These are phyloP conservation scores for Vitis hybrid DNA, from an alignment of 177 flowering plant species.

Conservation along the genomic window DNA sequence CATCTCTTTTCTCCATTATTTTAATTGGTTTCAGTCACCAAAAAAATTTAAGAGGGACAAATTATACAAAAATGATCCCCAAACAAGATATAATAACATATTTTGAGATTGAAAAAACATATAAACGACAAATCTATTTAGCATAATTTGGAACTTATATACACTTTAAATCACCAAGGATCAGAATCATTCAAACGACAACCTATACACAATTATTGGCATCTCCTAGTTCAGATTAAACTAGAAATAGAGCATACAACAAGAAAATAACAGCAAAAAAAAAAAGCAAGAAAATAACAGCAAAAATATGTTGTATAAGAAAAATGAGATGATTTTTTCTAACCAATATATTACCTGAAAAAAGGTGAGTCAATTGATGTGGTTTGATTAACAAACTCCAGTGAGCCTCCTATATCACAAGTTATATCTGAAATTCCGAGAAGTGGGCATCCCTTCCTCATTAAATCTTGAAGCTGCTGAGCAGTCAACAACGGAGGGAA, in stretches of 20 bases:
- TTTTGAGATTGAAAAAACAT: no score
- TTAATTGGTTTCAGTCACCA: no score
- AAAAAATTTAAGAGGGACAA: no score
- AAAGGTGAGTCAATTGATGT: conserved; percentile 87
- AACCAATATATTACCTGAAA: conserved; percentile 59
- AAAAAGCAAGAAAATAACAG: neutral
- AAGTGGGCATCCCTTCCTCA: conserved; percentile 66
- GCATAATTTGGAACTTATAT: no score
- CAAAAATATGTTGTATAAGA: neutral
- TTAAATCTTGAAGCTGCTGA: conserved; percentile 66
- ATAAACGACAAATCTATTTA: no score
- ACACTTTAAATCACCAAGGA: no score
- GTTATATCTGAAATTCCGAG: conserved; percentile 90
- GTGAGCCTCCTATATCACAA: conserved; percentile 93
- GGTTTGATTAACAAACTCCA: conserved; percentile 86
- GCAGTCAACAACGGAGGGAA: conserved; percentile 82
- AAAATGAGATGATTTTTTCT: neutral
- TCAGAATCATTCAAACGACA: no score
- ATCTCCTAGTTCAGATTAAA: neutral
- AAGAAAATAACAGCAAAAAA: neutral
- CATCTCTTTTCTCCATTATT: no score
- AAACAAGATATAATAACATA: no score
- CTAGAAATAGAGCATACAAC: neutral
- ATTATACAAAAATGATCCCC: no score
- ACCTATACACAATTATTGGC: neutral